Conservation (phyloP, 1,139 yeast genomes). For the Candida sp. region DNA sequence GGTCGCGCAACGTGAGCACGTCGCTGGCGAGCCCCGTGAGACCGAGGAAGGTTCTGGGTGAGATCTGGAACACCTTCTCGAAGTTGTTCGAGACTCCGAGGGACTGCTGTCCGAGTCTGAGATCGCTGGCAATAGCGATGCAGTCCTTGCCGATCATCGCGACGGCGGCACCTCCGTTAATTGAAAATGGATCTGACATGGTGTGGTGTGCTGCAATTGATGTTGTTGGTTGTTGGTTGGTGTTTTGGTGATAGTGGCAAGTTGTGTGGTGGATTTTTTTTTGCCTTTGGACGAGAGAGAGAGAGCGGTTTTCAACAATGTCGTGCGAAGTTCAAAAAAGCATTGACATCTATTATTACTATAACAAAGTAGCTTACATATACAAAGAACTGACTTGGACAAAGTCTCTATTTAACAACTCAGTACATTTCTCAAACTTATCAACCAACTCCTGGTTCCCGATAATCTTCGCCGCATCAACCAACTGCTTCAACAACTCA, state of each 20-base stretch:
- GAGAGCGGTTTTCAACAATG: not conserved
- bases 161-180: slow-evolving; percentile 85
- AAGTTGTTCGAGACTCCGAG: slow-evolving; percentile 91
- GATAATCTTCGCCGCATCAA: slow-evolving; percentile 88
- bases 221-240: slow-evolving; percentile 19
- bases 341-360: not conserved
- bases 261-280: not conserved
- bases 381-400: slow-evolving; percentile 97
- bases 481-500: slow-evolving; percentile 90
- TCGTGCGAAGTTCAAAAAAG: not conserved
- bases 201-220: not conserved
- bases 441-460: slow-evolving; percentile 86
- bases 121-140: slow-evolving; percentile 96
- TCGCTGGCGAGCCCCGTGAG: slow-evolving; percentile 97
- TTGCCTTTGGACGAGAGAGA: not conserved
- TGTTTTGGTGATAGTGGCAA: slow-evolving; percentile 50
- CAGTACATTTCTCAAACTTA: slow-evolving; percentile 88
- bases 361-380: slow-evolving; percentile 33
- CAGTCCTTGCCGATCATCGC: slow-evolving; percentile 99
- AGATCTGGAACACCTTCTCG: slow-evolving; percentile 88
- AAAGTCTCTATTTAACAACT: slow-evolving; percentile 91
- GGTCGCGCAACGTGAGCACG: slow-evolving; percentile 83
- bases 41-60: slow-evolving; percentile 82
- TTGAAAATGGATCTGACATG: slow-evolving; percentile 56
- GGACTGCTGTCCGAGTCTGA: slow-evolving; percentile 93